phyloP scores from a whole-genome alignment of 1,284 basidiomycete genomes.

The Coniophora puteana region DNA sequence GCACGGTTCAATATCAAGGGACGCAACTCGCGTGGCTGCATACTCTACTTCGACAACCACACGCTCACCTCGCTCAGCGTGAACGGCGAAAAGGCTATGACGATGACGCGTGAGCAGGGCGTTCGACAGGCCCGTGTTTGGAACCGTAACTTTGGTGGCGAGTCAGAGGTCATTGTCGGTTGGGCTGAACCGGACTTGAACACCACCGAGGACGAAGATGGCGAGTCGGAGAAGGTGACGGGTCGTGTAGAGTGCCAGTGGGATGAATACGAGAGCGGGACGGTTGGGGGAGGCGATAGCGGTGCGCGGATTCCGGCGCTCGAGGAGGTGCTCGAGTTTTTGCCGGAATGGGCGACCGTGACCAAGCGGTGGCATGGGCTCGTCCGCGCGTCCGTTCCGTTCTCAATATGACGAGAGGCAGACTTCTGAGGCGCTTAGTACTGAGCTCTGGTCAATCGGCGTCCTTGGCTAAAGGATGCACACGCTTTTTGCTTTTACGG shows the following conservation, averaged over 20 bases:
- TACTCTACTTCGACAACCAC: constrained; percentile 52
- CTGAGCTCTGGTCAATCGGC: too few relatives aligned
- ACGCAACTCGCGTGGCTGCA: constrained; percentile 61
- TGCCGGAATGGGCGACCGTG: constrained; percentile 66
- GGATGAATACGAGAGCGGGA: constrained; percentile 63
- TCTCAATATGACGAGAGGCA: too few relatives aligned
- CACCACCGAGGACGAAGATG: constrained; percentile 7
- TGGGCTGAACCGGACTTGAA: constrained; percentile 33
- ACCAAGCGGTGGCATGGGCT: constrained; percentile 58
- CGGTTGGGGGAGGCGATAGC: constrained; percentile 37
- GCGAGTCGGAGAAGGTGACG: constrained; percentile 24
- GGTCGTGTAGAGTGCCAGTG: constrained; percentile 67
- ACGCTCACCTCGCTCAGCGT: constrained; percentile 42
- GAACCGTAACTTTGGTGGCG: constrained; percentile 65
- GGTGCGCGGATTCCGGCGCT: constrained; percentile 61
- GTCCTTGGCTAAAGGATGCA: too few relatives aligned
- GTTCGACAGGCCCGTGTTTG: constrained; percentile 52
- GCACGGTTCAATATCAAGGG: constrained; percentile 47
- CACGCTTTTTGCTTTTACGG: too few relatives aligned
- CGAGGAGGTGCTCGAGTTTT: constrained; percentile 62
- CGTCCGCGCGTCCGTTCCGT: too few relatives aligned
- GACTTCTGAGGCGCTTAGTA: too few relatives aligned
- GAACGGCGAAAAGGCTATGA: constrained; percentile 26
- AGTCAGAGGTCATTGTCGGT: constrained; percentile 52
- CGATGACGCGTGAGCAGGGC: constrained; percentile 36